A percentile compares a stretch with the other conserved stretches of the same genome.
These are phyloP conservation scores for Gamsiella multidivaricata DNA, from an alignment of 192 early-diverging fungal genomes.

Conservation along the genomic window DNA sequence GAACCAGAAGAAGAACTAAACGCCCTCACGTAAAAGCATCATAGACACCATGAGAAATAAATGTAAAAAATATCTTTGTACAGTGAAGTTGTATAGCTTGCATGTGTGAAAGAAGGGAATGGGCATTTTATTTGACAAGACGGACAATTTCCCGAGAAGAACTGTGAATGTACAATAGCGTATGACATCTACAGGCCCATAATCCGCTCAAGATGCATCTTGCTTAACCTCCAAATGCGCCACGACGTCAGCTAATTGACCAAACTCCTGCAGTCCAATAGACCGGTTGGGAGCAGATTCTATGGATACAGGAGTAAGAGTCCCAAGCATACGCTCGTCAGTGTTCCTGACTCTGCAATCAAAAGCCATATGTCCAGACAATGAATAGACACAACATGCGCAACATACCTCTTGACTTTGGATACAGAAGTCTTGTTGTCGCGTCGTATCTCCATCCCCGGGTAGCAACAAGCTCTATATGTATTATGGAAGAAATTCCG, in stretches of 20 bases:
- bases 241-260: conserved; percentile 42
- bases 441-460: conserved; percentile 53
- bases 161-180: too few relatives aligned
- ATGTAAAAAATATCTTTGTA: not conserved
- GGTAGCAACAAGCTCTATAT: conserved; percentile 39
- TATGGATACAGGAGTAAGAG: not conserved
- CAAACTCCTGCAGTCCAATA: conserved; percentile 45
- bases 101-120: too few relatives aligned
- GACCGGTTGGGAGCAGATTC: conserved; percentile 19
- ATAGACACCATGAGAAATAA: too few relatives aligned
- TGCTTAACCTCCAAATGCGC: conserved; percentile 52
- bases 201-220: conserved; percentile 10
- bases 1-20: conserved; percentile 48
- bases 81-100: not conserved
- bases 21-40: not conserved
- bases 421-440: conserved; percentile 40
- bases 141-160: not conserved
- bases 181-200: not conserved
- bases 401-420: conserved; percentile 34
- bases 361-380: not conserved
- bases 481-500: not conserved
- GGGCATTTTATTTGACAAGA: too few relatives aligned
- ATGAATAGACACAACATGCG: not conserved
- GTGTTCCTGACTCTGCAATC: too few relatives aligned
- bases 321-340: too few relatives aligned